Evolutionary conservation across 148 eudicot species (phyloP).

Genomic region (Chenopodium suecicum): DNA sequence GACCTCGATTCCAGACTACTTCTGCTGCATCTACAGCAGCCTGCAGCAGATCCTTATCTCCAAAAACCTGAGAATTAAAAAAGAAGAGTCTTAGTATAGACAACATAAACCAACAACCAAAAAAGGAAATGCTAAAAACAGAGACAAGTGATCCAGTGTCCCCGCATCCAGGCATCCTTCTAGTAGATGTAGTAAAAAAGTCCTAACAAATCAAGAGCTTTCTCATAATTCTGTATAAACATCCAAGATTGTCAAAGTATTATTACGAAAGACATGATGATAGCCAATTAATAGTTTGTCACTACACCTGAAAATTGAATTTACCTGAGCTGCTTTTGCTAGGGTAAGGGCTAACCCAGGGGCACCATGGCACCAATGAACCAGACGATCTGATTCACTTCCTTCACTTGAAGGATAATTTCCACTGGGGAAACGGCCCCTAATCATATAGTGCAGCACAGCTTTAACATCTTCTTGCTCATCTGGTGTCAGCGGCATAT

Average conservation of each 20-base stretch:
- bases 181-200: too few species aligned
- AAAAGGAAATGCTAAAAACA: neutral
- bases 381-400: slow-evolving; percentile 67
- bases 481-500: slow-evolving; percentile 61
- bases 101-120: neutral
- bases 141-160: neutral
- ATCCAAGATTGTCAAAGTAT: neutral
- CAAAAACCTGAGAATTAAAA: slow-evolving; percentile 48
- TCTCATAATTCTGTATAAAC: too few species aligned
- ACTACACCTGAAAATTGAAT: neutral
- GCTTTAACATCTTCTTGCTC: slow-evolving; percentile 70
- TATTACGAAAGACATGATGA: neutral
- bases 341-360: slow-evolving; percentile 86
- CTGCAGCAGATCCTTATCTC: slow-evolving; percentile 51
- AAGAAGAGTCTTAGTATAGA: neutral
- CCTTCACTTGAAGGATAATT: slow-evolving; percentile 90
- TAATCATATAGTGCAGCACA: slow-evolving; percentile 67
- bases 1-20: slow-evolving; percentile 81
- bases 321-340: slow-evolving; percentile 88
- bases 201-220: too few species aligned
- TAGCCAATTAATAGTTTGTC: neutral
- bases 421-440: slow-evolving; percentile 65
- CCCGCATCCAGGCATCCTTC: neutral
- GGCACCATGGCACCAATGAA: slow-evolving; percentile 99
- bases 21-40: slow-evolving; percentile 76